Conservation (phyloP, 2,329 filamentous ascomycete species). For the Cryphonectria parasitica region DNA sequence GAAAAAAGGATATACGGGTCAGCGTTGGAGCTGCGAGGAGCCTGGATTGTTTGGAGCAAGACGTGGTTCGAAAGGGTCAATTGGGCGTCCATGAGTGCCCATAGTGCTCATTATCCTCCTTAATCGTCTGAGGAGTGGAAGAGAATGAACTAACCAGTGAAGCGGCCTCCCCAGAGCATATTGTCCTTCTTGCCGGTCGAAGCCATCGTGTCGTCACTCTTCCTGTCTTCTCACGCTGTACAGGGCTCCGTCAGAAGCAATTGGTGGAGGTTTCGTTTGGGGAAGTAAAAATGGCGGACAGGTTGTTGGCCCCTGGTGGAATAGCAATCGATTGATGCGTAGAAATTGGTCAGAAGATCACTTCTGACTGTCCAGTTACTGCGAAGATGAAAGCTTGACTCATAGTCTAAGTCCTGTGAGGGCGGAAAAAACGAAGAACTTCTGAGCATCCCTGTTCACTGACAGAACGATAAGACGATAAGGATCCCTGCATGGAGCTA, state of each 20-base stretch:
- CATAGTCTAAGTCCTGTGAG: neutral
- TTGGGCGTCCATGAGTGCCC: neutral
- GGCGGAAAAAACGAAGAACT: neutral
- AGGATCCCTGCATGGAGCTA: neutral
- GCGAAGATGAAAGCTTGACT: constrained; percentile 4
- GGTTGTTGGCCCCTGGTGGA: neutral
- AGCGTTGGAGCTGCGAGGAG: neutral
- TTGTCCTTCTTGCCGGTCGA: constrained; percentile 22
- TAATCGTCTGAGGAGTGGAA: too few species aligned
- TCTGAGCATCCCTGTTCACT: neutral
- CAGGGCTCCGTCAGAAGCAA: neutral
- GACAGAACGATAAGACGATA: neutral
- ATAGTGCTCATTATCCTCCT: neutral
- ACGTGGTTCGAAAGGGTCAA: neutral
- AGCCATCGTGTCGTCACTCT: constrained; percentile 12
- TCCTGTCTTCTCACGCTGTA: neutral
- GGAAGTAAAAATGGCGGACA: neutral
- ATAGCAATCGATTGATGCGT: neutral
- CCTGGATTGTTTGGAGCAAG: neutral
- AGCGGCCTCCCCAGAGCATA: constrained; percentile 23
- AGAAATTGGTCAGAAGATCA: neutral
- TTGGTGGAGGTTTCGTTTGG: neutral
- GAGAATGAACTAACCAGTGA: constrained; percentile 12
- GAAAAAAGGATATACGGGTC: neutral
- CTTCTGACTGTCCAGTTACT: neutral